Evolutionary conservation across 768 basidiomycete species (phyloP).

Genomic region (Multifurca ochricompacta): DNA sequence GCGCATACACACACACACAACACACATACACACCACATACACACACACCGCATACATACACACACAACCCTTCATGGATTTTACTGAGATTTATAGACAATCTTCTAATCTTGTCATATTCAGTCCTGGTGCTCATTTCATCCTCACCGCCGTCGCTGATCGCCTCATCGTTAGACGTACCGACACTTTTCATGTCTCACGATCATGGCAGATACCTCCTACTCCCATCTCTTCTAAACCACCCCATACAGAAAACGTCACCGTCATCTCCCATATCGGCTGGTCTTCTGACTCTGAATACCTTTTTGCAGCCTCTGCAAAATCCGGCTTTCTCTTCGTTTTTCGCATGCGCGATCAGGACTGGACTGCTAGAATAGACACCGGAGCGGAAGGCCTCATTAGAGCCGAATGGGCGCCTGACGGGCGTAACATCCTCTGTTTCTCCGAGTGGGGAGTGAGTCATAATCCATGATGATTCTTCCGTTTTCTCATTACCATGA

Average conservation of each 20-base stretch:
- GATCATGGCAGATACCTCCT: conserved; percentile 66
- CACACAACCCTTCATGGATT: too few relatives aligned
- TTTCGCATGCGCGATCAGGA: conserved; percentile 74
- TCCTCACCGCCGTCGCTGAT: conserved; percentile 73
- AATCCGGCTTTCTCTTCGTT: conserved; percentile 61
- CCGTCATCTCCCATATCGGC: conserved; percentile 61
- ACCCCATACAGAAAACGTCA: conserved; percentile 23
- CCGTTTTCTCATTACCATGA: background rate
- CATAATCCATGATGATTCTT: background rate
- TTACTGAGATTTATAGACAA: conserved; percentile 79
- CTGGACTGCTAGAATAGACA: conserved; percentile 71
- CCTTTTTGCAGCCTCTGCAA: conserved; percentile 73
- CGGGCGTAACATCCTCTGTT: conserved; percentile 76
- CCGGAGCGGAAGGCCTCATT: conserved; percentile 76
- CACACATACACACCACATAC: too few relatives aligned
- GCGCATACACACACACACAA: too few relatives aligned
- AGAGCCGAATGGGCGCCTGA: conserved; percentile 89
- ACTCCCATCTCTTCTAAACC: conserved; percentile 39
- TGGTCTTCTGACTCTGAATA: conserved; percentile 91
- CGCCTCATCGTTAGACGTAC: conserved; percentile 77
- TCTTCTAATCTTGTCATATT: conserved; percentile 61
- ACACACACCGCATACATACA: too few relatives aligned
- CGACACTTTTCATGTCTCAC: conserved; percentile 74
- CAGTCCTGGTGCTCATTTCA: conserved; percentile 82
- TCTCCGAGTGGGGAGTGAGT: conserved; percentile 91